Evolutionary conservation across 352 stramenopile species (phyloP).

Genomic region (Phytophthora agathidicida): DNA sequence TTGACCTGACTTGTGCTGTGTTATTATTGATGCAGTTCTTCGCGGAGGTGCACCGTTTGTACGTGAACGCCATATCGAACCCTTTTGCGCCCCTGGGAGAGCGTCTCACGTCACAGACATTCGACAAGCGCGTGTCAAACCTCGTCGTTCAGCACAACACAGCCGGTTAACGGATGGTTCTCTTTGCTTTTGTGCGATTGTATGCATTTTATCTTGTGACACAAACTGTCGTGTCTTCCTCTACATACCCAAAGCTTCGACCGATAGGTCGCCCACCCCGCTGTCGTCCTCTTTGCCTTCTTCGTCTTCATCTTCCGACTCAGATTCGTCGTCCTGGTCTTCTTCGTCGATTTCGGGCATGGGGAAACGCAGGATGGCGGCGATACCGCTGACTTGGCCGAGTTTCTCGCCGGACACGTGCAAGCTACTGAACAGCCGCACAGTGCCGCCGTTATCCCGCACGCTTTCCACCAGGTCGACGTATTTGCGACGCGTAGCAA

Average conservation of each 20-base stretch:
- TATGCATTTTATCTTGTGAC: conserved; percentile 9
- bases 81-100: conserved; percentile 84
- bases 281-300: conserved; percentile 48
- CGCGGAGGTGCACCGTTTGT: conserved; percentile 81
- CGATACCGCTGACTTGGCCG: conserved; percentile 94
- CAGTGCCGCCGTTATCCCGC: conserved; percentile 88
- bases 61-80: conserved; percentile 89
- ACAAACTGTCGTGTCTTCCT: background rate
- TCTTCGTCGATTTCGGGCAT: conserved; percentile 96
- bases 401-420: conserved; percentile 96
- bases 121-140: conserved; percentile 81
- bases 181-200: conserved; percentile 14
- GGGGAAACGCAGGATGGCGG: conserved; percentile 96
- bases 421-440: conserved; percentile 95
- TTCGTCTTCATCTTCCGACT: conserved; percentile 44
- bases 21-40: conserved; percentile 65
- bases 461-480: conserved; percentile 95
- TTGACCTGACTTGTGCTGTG: conserved; percentile 4
- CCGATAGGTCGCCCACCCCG: conserved; percentile 67
- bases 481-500: conserved; percentile 92
- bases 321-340: conserved; percentile 70
- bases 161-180: conserved; percentile 24
- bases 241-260: conserved; percentile 71
- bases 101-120: conserved; percentile 77
- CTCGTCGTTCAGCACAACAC: conserved; percentile 81